Conservation (phyloP, 441 rosid species). For the Populus hybrid region DNA sequence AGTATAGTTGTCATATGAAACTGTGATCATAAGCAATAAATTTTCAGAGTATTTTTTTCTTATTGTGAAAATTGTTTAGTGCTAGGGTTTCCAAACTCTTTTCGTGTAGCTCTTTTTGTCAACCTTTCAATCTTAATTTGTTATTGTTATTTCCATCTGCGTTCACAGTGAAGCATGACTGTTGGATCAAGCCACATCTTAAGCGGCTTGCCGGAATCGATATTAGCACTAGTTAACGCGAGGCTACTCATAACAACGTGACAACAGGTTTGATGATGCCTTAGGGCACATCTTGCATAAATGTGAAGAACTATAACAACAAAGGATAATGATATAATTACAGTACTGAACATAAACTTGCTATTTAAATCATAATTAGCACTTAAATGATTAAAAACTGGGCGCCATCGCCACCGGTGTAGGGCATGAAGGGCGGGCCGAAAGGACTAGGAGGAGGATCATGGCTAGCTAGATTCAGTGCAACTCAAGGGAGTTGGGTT, state of each 20-base stretch:
- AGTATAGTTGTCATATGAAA: too few species aligned
- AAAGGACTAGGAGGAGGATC: background rate
- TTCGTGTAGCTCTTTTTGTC: too few species aligned
- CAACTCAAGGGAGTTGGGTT: background rate
- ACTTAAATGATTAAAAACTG: background rate
- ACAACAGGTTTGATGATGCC: constrained; percentile 51
- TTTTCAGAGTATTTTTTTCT: too few species aligned
- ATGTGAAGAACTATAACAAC: constrained; percentile 62
- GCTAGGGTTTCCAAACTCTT: too few species aligned
- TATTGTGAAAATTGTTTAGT: too few species aligned
- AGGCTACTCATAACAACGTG: constrained; percentile 33
- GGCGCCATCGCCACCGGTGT: background rate
- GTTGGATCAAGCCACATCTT: constrained; percentile 55
- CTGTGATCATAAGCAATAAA: too few species aligned
- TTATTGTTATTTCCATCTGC: too few species aligned
- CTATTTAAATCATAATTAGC: constrained; percentile 41
- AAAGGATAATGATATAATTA: constrained; percentile 54
- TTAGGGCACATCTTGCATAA: constrained; percentile 62
- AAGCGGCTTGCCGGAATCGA: constrained; percentile 42
- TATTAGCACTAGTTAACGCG: constrained; percentile 27
- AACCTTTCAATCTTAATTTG: too few species aligned
- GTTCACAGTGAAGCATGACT: constrained; percentile 49
- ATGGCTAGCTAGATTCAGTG: background rate
- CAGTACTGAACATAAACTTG: constrained; percentile 57
- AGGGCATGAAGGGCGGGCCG: background rate